These are phyloP conservation scores for Ricinus communis DNA, from an alignment of 345 rosid genomes.

Conservation along the genomic window DNA sequence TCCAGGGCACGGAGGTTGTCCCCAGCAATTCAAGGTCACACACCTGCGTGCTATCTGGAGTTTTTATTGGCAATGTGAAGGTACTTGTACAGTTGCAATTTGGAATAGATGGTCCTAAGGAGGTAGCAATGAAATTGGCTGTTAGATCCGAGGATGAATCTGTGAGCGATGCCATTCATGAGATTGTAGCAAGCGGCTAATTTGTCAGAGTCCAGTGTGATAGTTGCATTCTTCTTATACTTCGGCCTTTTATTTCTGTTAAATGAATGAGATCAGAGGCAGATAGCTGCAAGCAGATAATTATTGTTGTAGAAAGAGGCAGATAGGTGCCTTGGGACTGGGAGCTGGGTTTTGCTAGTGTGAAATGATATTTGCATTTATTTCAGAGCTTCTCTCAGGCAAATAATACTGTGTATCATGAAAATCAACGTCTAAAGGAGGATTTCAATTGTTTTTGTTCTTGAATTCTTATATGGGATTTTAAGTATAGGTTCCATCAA, in stretches of 20 bases:
- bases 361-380: slow-evolving; percentile 10
- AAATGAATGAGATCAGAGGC: slow-evolving; percentile 8
- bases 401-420: slow-evolving; percentile 31
- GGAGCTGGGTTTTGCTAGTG: background rate
- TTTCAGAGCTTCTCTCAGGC: background rate
- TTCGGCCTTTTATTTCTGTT: background rate
- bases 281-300: slow-evolving; percentile 11
- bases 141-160: slow-evolving; percentile 81
- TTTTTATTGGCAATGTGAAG: slow-evolving; percentile 78
- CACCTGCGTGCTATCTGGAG: slow-evolving; percentile 80
- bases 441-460: background rate
- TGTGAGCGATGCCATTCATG: slow-evolving; percentile 83
- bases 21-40: slow-evolving; percentile 93
- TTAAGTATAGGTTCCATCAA: slow-evolving; percentile 17
- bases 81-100: slow-evolving; percentile 82
- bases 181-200: slow-evolving; percentile 81
- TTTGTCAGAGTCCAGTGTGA: background rate
- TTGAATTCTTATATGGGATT: slow-evolving; percentile 7
- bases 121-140: slow-evolving; percentile 83
- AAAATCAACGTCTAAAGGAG: slow-evolving; percentile 20
- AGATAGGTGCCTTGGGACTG: background rate
- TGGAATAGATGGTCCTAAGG: slow-evolving; percentile 78
- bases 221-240: background rate
- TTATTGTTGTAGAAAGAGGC: slow-evolving; percentile 18
- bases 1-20: slow-evolving; percentile 83